These are phyloP conservation scores for Venturia aucupariae DNA, from an alignment of 2,329 filamentous ascomycete species.

Conservation along the genomic window DNA sequence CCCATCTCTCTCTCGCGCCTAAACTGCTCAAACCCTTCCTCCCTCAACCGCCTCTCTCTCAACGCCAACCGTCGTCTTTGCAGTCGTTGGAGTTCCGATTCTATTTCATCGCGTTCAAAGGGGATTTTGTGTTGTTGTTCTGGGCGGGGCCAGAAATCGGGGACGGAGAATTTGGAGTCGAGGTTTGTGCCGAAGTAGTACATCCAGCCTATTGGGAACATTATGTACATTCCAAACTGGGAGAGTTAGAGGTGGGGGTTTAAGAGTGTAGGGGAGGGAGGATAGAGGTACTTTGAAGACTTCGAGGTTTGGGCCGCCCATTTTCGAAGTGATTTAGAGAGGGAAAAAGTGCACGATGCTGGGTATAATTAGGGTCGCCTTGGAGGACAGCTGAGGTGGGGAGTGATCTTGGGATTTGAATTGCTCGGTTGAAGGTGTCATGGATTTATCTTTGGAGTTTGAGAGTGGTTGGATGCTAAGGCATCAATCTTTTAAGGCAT, in stretches of 20 bases:
- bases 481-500: not conserved
- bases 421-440: not conserved
- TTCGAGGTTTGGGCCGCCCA: slow-evolving; percentile 86
- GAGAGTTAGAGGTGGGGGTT: slow-evolving; percentile 10
- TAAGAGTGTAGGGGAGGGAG: no score
- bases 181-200: slow-evolving; percentile 99
- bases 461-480: no score
- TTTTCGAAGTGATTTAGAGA: slow-evolving; percentile 28
- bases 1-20: not conserved
- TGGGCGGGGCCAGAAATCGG: slow-evolving; percentile 85
- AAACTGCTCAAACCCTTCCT: slow-evolving; percentile 22
- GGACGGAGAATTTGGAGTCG: slow-evolving; percentile 79
- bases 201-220: slow-evolving; percentile 99
- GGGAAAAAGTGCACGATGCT: no score
- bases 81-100: slow-evolving; percentile 67
- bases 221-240: slow-evolving; percentile 95
- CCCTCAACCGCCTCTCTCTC: slow-evolving; percentile 39
- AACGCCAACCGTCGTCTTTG: slow-evolving; percentile 41
- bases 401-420: not conserved
- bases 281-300: slow-evolving; percentile 70
- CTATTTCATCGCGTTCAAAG: slow-evolving; percentile 71
- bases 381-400: no score
- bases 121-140: slow-evolving; percentile 70
- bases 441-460: not conserved
- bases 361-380: no score